A percentile compares a stretch with the other conserved stretches of the same genome.
These are phyloP conservation scores for Eucalyptus sp. DNA, from an alignment of 345 rosid genomes.

Conservation along the genomic window DNA sequence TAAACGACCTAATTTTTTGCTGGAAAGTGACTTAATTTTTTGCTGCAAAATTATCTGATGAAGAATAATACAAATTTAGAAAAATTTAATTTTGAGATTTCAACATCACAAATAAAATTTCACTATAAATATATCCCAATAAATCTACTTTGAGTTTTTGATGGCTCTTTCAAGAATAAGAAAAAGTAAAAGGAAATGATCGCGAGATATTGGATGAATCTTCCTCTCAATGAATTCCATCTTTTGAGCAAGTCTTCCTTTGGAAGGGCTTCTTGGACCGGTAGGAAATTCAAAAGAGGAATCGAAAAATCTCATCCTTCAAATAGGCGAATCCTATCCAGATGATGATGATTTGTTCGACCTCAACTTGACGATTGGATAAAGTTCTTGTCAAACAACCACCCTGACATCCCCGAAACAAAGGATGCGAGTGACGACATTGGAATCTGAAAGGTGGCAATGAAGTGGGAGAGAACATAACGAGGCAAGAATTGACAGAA, in stretches of 20 bases:
- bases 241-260: not conserved
- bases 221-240: not conserved
- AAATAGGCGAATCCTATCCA: fast-evolving
- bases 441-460: not conserved
- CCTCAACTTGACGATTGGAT: fast-evolving
- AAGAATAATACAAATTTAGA: too few species aligned
- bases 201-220: fast-evolving
- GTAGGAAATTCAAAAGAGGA: fast-evolving
- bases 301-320: too few species aligned
- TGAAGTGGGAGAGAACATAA: not conserved
- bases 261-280: fast-evolving
- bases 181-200: too few species aligned
- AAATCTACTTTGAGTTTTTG: too few species aligned
- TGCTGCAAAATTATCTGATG: too few species aligned
- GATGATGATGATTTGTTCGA: too few species aligned
- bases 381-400: not conserved
- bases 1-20: too few species aligned
- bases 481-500: fast-evolving
- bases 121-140: too few species aligned
- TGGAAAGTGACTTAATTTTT: too few species aligned
- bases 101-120: too few species aligned
- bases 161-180: too few species aligned
- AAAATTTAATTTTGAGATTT: too few species aligned
- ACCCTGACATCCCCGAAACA: not conserved
- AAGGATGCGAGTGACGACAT: fast-evolving